Evolutionary conservation across 306 rosid species (phyloP).

Genomic region (Neltuma alba): DNA sequence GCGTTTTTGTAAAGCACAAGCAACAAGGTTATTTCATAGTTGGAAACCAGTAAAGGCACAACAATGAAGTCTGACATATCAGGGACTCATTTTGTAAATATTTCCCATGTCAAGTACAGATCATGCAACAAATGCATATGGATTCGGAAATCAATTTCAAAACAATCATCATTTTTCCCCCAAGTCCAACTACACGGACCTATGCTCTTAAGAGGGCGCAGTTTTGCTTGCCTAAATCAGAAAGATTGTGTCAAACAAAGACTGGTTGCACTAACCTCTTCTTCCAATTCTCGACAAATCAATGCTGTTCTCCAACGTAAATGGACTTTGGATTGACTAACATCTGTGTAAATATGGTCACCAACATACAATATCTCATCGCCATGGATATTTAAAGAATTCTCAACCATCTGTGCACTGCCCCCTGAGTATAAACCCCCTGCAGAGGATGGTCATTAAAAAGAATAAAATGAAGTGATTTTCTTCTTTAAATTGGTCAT

Average conservation of each 20-base stretch:
- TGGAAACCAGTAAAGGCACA: constrained; percentile 25
- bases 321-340: constrained; percentile 95
- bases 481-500: constrained; percentile 21
- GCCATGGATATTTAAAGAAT: constrained; percentile 80
- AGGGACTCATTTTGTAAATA: background rate
- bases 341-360: constrained; percentile 97
- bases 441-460: constrained; percentile 40
- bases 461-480: background rate
- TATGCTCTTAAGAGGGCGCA: constrained; percentile 13
- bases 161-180: background rate
- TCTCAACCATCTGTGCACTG: constrained; percentile 95
- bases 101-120: constrained; percentile 19
- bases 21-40: constrained; percentile 30
- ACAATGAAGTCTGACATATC: constrained; percentile 7
- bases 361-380: constrained; percentile 98
- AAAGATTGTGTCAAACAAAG: constrained; percentile 12
- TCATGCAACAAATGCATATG: background rate
- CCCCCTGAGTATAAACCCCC: constrained; percentile 99
- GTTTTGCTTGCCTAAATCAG: constrained; percentile 18
- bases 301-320: constrained; percentile 97
- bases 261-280: constrained; percentile 65
- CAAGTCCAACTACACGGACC: constrained; percentile 1
- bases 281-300: constrained; percentile 93
- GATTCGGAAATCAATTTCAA: constrained; percentile 9
- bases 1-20: constrained; percentile 35